Base-by-base conservation (phyloP, 345 rosid species). In the Chamaenerion angustifolium region DNA sequence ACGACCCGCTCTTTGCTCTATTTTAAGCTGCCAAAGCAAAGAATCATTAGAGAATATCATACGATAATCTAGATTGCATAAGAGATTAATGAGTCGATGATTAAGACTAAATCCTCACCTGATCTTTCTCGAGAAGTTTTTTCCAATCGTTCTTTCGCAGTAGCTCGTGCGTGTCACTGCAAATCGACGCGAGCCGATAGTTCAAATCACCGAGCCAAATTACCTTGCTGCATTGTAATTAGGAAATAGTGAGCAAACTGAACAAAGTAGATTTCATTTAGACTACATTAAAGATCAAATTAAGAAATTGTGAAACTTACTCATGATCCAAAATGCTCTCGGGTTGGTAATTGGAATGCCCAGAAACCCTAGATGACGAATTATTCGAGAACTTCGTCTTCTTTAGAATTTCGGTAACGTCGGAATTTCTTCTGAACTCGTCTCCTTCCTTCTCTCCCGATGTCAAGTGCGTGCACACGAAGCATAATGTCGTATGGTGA, bases 141-240 rank as follows among this genome's bases (percentile, higher is more conserved):
- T 77, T 74, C 98, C 96, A 92, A 21, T 92, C 80, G 61, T 73
- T 56, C 54, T 68, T 80, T 64, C 43, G 60, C 40, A 87, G 64
- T 12, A 80, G 58, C 43, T 77, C 93, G 17, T 62, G 64, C 10
- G 73, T 74, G 59, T 77, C 78, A 10, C 59, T 48, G 4, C 45
- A 31, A 10, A 71, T 59, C 1, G 75, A 65, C 9, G 75, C 87
- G 12, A 92, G 71, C 45, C 98, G 83, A 56, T 92, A 92, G 56
- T 92, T 92, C 74, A 92, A 71, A 69, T 92, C 98, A n/a, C 98
- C 98, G 6, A 92, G 87, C 98, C 98, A 92, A 51, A 92, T 58
- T 10, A 87, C 62, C 57, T 80, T 75, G 72, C 98, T 92, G 8
- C 37, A 31, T 11, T 2, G 3, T 4, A 40, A 41, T 48, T 11